Evolutionary conservation across 805 yeast species (phyloP), one percentile per base, ranked within the genome.

Genomic region (Hanseniaspora taiwanica): DNA sequence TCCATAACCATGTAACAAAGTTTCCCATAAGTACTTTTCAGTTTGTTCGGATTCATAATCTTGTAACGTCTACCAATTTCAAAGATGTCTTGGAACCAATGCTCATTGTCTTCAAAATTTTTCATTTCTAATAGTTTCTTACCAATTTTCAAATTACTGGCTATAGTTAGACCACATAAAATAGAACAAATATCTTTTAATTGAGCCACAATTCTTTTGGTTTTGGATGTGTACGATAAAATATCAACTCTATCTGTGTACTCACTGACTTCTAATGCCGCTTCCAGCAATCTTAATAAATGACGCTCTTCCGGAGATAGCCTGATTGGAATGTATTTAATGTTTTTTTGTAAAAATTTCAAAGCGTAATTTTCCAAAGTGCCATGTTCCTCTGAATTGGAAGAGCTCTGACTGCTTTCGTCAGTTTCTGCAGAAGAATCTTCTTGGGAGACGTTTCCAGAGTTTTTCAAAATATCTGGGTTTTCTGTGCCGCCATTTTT

Each of bases 1-100:
- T 81, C 93, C 91, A 82, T 81, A 27, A 81, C 76, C 81, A 81
- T 82, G 56, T 81, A 81, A 61, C 82, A 78, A 42, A 82, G 62
- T 51, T 81, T 81, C 36, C 93, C 93, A 55, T 76, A 82, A 4
- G 76, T 76, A 50, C 78, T 82, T 45, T 86, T 68, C 82, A 82
- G 77, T 49, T 74, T 69, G 48, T 81, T 86, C 0, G 93, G 93
- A 51, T 81, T 81, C 86, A 81, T 78, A 49, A 82, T 76, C 54
- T 81, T 81, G 60, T 81, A 81, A 35, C 91, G 66, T 50, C 91
- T 66, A 19, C 91, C 91, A 44, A 81, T 74, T 58, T 81, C 91
- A 55, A 81, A 81, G 6, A 81, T 63, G 33, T 59, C 60, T 52
- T 81, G 69, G 55, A 75, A 81, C 86, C 87, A 82, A 25, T 71